These are phyloP conservation scores for Gaeumannomyces tritici DNA, from an alignment of 2,329 filamentous ascomycete genomes.

Conservation along the genomic window DNA sequence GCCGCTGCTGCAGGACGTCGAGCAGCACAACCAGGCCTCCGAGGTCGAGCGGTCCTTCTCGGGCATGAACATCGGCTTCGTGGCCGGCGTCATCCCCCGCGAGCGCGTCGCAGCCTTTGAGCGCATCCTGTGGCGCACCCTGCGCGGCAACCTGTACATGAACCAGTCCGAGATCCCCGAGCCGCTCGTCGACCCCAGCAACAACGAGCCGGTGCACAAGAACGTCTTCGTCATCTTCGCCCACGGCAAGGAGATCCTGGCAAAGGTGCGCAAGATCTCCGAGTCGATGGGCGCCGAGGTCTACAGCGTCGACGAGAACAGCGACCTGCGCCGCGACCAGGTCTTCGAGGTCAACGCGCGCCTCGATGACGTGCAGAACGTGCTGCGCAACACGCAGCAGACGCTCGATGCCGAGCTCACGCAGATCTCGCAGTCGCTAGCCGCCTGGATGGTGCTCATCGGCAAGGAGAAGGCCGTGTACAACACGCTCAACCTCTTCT, in stretches of 20 bases:
- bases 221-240: slow-evolving; percentile 99
- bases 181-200: slow-evolving; percentile 80
- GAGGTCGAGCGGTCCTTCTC: slow-evolving; percentile 82
- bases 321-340: slow-evolving; percentile 88
- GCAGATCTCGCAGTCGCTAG: slow-evolving; percentile 84
- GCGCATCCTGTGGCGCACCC: slow-evolving; percentile 91
- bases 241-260: slow-evolving; percentile 94
- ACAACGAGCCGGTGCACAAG: slow-evolving; percentile 87
- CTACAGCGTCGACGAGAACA: slow-evolving; percentile 96
- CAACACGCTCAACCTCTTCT: slow-evolving; percentile 90
- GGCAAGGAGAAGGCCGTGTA: slow-evolving; percentile 99
- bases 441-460: slow-evolving; percentile 94
- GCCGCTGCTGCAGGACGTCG: slow-evolving; percentile 83
- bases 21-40: slow-evolving; percentile 61
- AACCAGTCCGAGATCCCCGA: slow-evolving; percentile 98
- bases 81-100: slow-evolving; percentile 87
- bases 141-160: slow-evolving; percentile 98
- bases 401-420: slow-evolving; percentile 88
- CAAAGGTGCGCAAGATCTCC: slow-evolving; percentile 98
- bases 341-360: slow-evolving; percentile 95
- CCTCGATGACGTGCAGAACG: slow-evolving; percentile 81
- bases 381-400: slow-evolving; percentile 88
- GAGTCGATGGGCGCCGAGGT: slow-evolving; percentile 93
- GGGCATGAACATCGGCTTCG: slow-evolving; percentile 98
- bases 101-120: slow-evolving; percentile 94